phyloP scores from a whole-genome alignment of 2,329 filamentous ascomycete genomes.

The Metarhizium anisopliae region DNA sequence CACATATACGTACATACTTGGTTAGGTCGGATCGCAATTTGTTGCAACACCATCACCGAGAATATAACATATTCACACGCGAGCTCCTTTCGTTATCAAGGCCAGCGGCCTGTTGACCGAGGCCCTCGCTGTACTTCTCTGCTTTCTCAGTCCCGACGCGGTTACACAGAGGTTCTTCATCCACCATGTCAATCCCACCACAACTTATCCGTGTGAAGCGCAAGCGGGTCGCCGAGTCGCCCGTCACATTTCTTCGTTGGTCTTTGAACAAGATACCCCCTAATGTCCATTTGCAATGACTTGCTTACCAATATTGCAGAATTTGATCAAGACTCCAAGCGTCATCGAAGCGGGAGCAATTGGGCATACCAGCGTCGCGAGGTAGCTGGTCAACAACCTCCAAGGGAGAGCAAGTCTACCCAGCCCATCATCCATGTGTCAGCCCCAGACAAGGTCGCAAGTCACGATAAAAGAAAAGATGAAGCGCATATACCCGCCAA shows the following conservation, averaged over 20 bases:
- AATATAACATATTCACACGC: too few relatives aligned
- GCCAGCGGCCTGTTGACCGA: neutral
- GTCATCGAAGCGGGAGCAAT: constrained; percentile 39
- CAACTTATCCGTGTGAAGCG: constrained; percentile 53
- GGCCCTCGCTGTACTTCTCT: neutral
- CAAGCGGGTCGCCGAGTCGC: constrained; percentile 45
- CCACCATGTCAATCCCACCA: constrained; percentile 46
- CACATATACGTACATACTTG: too few relatives aligned
- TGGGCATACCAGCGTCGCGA: constrained; percentile 49
- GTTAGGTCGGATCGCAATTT: too few relatives aligned
- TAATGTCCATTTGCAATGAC: constrained; percentile 4
- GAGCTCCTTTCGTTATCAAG: neutral
- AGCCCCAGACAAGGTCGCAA: constrained; percentile 23
- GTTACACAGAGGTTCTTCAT: neutral
- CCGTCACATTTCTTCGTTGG: constrained; percentile 48
- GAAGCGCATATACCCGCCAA: neutral
- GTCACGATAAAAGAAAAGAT: constrained; percentile 8
- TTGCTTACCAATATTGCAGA: constrained; percentile 25
- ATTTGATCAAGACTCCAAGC: constrained; percentile 43
- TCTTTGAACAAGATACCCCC: constrained; percentile 7
- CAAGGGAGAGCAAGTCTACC: neutral
- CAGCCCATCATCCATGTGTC: constrained; percentile 42
- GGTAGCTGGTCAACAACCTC: constrained; percentile 17
- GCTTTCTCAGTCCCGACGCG: neutral
- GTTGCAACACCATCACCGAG: too few relatives aligned